These are phyloP conservation scores for Monilinia polystroma DNA, from an alignment of 2,329 filamentous ascomycete species.

Conservation along the genomic window DNA sequence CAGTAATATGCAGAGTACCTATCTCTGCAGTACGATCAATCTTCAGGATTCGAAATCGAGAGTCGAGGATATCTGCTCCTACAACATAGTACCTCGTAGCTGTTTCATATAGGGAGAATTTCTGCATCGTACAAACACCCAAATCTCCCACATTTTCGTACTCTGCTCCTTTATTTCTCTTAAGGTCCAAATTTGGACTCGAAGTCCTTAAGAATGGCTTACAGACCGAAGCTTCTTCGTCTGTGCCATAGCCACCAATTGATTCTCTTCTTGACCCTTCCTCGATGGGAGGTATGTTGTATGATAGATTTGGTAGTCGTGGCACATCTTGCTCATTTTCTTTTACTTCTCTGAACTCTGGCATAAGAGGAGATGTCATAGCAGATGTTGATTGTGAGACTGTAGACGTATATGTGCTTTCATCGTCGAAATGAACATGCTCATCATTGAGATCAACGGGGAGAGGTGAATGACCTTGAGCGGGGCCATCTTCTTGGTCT, in stretches of 20 bases:
- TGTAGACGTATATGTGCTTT: constrained; percentile 31
- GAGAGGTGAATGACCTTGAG: constrained; percentile 34
- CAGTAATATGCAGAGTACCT: constrained; percentile 77
- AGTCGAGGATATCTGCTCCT: constrained; percentile 86
- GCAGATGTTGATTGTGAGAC: constrained; percentile 37
- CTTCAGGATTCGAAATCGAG: constrained; percentile 85
- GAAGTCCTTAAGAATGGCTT: constrained; percentile 56
- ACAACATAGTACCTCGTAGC: constrained; percentile 91
- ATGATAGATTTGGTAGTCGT: constrained; percentile 36
- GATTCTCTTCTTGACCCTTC: constrained; percentile 29
- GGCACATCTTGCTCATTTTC: constrained; percentile 31
- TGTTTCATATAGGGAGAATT: constrained; percentile 97
- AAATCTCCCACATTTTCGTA: constrained; percentile 44
- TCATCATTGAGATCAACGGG: constrained; percentile 29
- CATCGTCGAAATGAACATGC: constrained; percentile 35
- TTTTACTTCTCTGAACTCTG: constrained; percentile 33
- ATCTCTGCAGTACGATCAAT: constrained; percentile 85
- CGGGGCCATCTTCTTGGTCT: constrained; percentile 35
- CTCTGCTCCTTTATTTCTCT: constrained; percentile 37
- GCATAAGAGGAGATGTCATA: constrained; percentile 39
- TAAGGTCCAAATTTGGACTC: constrained; percentile 44
- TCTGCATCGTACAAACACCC: constrained; percentile 72
- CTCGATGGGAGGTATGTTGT: constrained; percentile 30
- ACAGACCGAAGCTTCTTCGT: constrained; percentile 58
- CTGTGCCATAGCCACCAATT: constrained; percentile 48